A percentile compares a stretch with the other conserved stretches of the same genome.
Conservation (phyloP, 2,329 filamentous ascomycete genomes). For the Aspergillus hiratsukae region DNA sequence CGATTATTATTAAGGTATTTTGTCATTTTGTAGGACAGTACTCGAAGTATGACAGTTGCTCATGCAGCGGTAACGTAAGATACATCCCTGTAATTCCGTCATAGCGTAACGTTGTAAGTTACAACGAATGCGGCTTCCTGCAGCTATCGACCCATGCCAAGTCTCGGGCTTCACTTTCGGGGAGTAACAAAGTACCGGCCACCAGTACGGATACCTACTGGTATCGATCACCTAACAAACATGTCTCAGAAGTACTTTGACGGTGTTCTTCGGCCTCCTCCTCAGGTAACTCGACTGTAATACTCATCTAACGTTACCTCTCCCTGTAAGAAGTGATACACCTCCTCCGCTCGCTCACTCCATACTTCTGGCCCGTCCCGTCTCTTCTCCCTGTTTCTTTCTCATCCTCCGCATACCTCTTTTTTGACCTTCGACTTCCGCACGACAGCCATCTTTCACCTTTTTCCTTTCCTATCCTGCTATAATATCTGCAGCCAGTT, state of each 20-base stretch:
- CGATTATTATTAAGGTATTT: neutral
- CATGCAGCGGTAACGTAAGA: neutral
- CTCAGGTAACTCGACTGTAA: neutral
- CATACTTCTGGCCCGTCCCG: neutral
- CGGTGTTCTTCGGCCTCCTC: neutral
- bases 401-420: neutral
- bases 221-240: neutral
- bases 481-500: neutral
- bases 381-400: neutral
- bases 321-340: no score
- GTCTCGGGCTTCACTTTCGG: slow-evolving; percentile 7
- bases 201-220: neutral
- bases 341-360: neutral
- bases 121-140: neutral
- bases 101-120: neutral
- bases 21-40: neutral
- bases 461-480: neutral
- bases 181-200: neutral
- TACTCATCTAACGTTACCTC: neutral
- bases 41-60: neutral
- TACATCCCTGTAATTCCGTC: neutral
- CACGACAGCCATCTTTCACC: neutral
- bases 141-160: slow-evolving; percentile 2
- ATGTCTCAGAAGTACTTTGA: neutral
- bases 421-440: neutral